Conservation (phyloP, 1,284 basidiomycete species). For the Tylopilus sp. region DNA sequence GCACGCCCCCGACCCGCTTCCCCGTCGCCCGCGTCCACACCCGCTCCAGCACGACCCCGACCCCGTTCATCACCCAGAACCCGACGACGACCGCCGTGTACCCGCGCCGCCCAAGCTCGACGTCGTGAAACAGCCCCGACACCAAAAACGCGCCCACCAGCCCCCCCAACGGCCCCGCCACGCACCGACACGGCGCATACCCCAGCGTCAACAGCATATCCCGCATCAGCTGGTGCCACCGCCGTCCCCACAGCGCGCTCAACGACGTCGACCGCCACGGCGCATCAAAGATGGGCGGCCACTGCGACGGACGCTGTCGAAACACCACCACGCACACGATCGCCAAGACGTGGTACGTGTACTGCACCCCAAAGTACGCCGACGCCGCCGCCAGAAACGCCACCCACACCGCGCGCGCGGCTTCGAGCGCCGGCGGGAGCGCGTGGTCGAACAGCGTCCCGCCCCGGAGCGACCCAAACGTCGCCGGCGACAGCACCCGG, state of each 20-base stretch:
- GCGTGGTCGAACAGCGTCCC: constrained; percentile 50
- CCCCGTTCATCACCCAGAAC: constrained; percentile 56
- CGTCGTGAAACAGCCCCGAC: constrained; percentile 56
- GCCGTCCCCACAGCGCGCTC: constrained; percentile 43
- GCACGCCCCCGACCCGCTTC: constrained; percentile 41
- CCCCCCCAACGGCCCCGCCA: constrained; percentile 47
- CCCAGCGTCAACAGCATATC: constrained; percentile 37
- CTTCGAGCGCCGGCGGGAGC: constrained; percentile 42
- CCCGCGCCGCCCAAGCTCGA: constrained; percentile 50
- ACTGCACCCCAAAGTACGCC: constrained; percentile 48
- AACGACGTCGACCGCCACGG: constrained; percentile 44
- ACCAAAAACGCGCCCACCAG: constrained; percentile 55
- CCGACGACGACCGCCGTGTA: constrained; percentile 43
- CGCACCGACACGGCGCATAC: constrained; percentile 22
- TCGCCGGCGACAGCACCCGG: constrained; percentile 16
- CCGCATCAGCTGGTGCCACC: constrained; percentile 47
- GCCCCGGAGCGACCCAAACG: constrained; percentile 21
- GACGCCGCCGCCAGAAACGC: constrained; percentile 41
- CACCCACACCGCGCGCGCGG: constrained; percentile 43
- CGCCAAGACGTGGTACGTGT: constrained; percentile 42
- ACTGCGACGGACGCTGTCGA: constrained; percentile 35
- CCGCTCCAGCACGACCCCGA: constrained; percentile 53
- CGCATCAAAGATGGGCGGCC: constrained; percentile 43
- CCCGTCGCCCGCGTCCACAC: constrained; percentile 44
- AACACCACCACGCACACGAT: constrained; percentile 43